Evolutionary conservation across 2,329 filamentous ascomycete genomes (phyloP), one percentile per base, ranked within the genome.

Genomic region (Paraphoma chrysanthemicola): DNA sequence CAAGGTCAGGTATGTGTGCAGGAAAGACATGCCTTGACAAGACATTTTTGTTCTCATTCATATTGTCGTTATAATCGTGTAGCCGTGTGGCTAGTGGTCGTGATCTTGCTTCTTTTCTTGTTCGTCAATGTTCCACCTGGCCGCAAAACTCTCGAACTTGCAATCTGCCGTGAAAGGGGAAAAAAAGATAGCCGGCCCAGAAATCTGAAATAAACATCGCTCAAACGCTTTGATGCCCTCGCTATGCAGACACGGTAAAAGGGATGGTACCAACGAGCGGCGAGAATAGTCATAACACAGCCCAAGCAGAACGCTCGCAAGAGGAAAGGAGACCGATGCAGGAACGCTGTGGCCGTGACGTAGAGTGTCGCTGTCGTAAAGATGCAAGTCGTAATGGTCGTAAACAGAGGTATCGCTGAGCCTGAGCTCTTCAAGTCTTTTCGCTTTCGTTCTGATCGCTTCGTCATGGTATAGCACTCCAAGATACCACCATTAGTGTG

Each of bases 371-470:
- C 18, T 49, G 45, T 56, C 47, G 29, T 52, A 53, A 60, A 57
- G 28, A 53, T 62, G 56, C 56, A 62, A 28, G 50, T 57, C 56
- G 45, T 59, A 51, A 54, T 42, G 17, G 43, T 59, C 31, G 39
- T 59, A 51, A 60, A 64, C 59, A 59, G 16, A 71, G 67, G 69
- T 72, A 69, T 74, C 67, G 65, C 62, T 71, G 70, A 73, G 71
- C 71, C 64, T 72, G 71, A 68, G 71, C 71, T 69, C 70, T 61
- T 74, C 70, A 71, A 70, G 62, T 72, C 68, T 71, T 72, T 66
- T 67, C 58, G 41, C 33, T 29, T 50, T 38, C 48, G 18, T 44
- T 46, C 7, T 30, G 18, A 44, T 51, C 36, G 51, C 44, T 53
- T 65, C 60, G 59, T 67, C 23, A 63, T 54, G 58, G 56, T 62